A percentile compares a stretch with the other conserved stretches of the same genome.
Conservation (phyloP, 208 protist genomes). For the Trypanosoma caninum region DNA sequence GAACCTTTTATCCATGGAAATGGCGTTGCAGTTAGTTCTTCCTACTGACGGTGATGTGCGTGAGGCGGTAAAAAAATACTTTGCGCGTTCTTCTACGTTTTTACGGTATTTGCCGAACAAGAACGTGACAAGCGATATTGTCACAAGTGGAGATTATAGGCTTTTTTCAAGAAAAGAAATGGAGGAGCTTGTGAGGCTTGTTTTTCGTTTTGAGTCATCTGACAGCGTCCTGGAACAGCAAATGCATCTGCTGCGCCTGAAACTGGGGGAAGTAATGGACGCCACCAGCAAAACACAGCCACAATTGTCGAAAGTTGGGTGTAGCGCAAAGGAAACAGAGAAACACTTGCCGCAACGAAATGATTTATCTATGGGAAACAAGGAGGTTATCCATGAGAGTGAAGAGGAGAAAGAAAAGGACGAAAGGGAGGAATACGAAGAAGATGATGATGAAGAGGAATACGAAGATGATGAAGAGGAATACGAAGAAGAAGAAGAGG, state of each 20-base stretch:
- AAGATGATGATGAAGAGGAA: constrained; percentile 32
- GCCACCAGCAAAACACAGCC: background rate
- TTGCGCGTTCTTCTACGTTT: constrained; percentile 65
- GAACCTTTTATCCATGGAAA: constrained; percentile 76
- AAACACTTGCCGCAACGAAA: background rate
- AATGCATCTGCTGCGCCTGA: constrained; percentile 51
- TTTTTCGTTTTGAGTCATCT: constrained; percentile 69
- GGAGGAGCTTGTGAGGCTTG: constrained; percentile 76
- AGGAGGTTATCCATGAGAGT: background rate
- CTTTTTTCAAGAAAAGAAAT: constrained; percentile 55
- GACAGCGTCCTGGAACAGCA: constrained; percentile 54
- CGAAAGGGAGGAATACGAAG: constrained; percentile 32
- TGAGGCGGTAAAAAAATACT: constrained; percentile 54
- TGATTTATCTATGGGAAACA: constrained; percentile 9
- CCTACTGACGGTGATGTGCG: constrained; percentile 68
- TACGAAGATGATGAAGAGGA: constrained; percentile 24
- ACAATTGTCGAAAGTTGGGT: background rate
- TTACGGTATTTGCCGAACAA: constrained; percentile 73
- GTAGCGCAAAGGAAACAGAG: background rate
- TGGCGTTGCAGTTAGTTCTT: constrained; percentile 65
- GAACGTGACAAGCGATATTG: constrained; percentile 73
- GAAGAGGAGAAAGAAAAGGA: constrained; percentile 5
- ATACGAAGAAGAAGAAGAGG: constrained; percentile 28
- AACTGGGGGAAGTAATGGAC: constrained; percentile 21
- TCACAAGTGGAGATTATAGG: constrained; percentile 74